Percentiles rank a stretch among this genome's conserved stretches.
Conservation (phyloP, 495 filamentous ascomycete genomes). For the Talaromyces proteolyticus region DNA sequence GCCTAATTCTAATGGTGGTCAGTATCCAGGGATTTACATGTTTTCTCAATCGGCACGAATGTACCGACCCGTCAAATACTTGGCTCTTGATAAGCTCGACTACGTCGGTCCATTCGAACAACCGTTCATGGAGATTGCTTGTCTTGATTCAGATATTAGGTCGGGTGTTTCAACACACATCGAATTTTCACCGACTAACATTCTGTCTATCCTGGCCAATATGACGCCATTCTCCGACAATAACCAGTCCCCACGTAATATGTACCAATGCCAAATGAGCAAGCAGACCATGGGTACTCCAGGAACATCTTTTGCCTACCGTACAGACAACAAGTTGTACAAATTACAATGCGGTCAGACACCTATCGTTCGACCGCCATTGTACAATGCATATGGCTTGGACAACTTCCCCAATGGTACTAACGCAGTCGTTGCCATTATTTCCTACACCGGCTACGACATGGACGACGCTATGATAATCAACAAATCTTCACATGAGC, state of each 20-base stretch:
- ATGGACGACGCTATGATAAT: constrained; percentile 99
- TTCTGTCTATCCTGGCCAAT: constrained; percentile 95
- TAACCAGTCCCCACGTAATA: constrained; percentile 97
- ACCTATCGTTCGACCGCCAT: constrained; percentile 81
- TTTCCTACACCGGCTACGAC: constrained; percentile 98
- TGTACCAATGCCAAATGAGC: constrained; percentile 99
- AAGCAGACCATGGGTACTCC: constrained; percentile 99
- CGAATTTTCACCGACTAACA: constrained; percentile 92
- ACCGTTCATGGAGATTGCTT: constrained; percentile 97
- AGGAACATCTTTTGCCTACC: constrained; percentile 75
- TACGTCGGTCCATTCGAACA: constrained; percentile 91
- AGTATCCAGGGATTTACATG: constrained; percentile 95
- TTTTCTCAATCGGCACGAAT: constrained; percentile 79
- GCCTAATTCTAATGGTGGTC: constrained; percentile 77
- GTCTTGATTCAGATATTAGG: constrained; percentile 74
- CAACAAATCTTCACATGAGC: constrained; percentile 95
- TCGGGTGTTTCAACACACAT: constrained; percentile 87
- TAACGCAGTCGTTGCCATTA: constrained; percentile 94
- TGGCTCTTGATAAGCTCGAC: constrained; percentile 77
- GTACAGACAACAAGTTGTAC: constrained; percentile 96
- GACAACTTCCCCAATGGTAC: constrained; percentile 99
- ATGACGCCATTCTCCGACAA: constrained; percentile 99
- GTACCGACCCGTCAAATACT: constrained; percentile 87
- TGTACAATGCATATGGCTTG: constrained; percentile 93
- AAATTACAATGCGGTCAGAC: constrained; percentile 93